Percentiles rank a stretch among this genome's conserved stretches.
phyloP scores from a whole-genome alignment of 1,284 basidiomycete species.

The Apiotrichum gracile region DNA sequence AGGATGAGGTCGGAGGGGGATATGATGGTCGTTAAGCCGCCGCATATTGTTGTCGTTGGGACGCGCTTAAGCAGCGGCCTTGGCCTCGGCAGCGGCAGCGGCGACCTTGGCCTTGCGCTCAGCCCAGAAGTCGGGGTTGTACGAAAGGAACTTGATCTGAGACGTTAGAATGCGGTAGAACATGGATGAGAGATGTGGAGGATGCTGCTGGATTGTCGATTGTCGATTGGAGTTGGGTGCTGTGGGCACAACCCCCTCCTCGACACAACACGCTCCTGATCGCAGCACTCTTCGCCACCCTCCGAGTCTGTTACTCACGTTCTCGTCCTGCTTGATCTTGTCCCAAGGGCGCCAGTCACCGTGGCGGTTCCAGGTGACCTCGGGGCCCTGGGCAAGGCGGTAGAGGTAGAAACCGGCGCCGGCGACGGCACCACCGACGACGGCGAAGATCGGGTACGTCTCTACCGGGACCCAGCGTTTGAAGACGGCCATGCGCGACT shows the following conservation, averaged over 20 bases:
- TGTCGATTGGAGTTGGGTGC: too few species aligned
- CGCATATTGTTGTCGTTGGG: neutral
- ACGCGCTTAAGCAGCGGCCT: too few species aligned
- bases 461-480: conserved; percentile 33
- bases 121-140: conserved; percentile 38
- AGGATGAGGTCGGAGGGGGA: neutral
- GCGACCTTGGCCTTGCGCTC: conserved; percentile 29
- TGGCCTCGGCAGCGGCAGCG: neutral
- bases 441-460: conserved; percentile 35
- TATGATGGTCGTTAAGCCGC: neutral
- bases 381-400: conserved; percentile 39
- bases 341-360: conserved; percentile 46
- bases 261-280: too few species aligned
- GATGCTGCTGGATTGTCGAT: too few species aligned
- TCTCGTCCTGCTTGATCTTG: conserved; percentile 44
- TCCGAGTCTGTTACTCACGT: conserved; percentile 18
- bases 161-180: neutral
- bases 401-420: conserved; percentile 41
- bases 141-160: conserved; percentile 36
- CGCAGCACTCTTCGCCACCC: neutral
- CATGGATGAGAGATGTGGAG: neutral
- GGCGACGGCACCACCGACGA: conserved; percentile 34
- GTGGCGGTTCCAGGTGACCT: conserved; percentile 44
- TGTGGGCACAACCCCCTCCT: too few species aligned
- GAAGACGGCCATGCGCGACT: conserved; percentile 8